A percentile compares a stretch with the other conserved stretches of the same genome.
phyloP scores from a whole-genome alignment of 2,329 filamentous ascomycete species.

The Cadophora sp. region DNA sequence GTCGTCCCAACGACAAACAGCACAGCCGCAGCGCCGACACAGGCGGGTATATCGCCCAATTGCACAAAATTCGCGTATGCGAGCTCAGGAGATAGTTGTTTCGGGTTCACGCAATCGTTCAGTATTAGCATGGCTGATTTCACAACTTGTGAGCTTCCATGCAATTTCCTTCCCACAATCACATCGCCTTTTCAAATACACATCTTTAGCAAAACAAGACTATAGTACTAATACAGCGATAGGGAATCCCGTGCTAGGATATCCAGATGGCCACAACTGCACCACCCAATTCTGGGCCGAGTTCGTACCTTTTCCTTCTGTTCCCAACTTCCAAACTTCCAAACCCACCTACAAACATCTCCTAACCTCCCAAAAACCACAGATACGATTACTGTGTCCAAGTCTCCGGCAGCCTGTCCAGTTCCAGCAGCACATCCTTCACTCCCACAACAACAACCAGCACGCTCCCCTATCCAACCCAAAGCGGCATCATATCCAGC shows the following conservation, averaged over 20 bases:
- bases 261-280: not conserved
- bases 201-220: too few species aligned
- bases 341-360: too few species aligned
- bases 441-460: not conserved
- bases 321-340: too few species aligned
- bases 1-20: not conserved
- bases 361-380: not conserved
- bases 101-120: not conserved
- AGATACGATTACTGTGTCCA: not conserved
- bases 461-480: not conserved
- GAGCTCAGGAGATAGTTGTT: not conserved
- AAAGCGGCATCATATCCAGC: constrained; percentile 8
- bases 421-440: not conserved
- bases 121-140: not conserved
- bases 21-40: not conserved
- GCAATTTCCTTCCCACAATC: too few species aligned
- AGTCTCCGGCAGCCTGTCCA: not conserved
- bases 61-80: not conserved
- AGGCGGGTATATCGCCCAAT: not conserved
- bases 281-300: not conserved
- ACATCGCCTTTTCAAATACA: too few species aligned
- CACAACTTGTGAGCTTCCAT: not conserved
- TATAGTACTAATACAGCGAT: too few species aligned
- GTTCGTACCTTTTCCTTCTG: not conserved
- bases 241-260: not conserved